Conservation (phyloP, 2,329 filamentous ascomycete species). For the Knufia petricola region DNA sequence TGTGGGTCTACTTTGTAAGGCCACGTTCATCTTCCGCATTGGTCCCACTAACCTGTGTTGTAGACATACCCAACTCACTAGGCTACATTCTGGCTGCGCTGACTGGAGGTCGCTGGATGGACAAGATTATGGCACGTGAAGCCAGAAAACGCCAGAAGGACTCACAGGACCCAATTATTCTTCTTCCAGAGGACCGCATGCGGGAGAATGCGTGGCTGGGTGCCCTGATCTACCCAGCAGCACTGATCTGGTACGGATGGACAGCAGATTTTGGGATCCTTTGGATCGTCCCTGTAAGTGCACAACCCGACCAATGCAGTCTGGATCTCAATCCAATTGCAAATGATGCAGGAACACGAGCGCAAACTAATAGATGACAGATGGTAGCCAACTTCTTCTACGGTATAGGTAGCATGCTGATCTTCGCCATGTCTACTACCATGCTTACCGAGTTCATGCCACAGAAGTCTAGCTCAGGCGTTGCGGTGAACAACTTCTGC, state of each 20-base stretch:
- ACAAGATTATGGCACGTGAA: conserved; percentile 69
- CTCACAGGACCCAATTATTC: conserved; percentile 54
- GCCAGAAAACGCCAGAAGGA: conserved; percentile 60
- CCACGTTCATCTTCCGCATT: neutral
- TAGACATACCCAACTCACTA: conserved; percentile 60
- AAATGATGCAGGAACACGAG: conserved; percentile 25
- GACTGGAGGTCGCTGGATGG: conserved; percentile 67
- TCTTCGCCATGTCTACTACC: conserved; percentile 64
- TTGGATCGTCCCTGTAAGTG: conserved; percentile 48
- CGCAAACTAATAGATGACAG: conserved; percentile 21
- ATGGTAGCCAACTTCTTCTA: conserved; percentile 63
- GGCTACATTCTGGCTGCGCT: conserved; percentile 63
- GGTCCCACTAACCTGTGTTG: neutral
- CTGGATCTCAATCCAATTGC: neutral
- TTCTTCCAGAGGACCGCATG: conserved; percentile 71
- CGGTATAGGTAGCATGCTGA: conserved; percentile 67
- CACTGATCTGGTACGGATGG: conserved; percentile 72
- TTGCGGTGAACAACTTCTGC: conserved; percentile 65
- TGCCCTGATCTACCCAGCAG: conserved; percentile 58
- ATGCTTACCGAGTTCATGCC: conserved; percentile 83
- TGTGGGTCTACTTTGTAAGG: conserved; percentile 54
- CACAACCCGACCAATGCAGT: neutral
- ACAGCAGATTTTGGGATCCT: conserved; percentile 52
- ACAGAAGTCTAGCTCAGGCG: conserved; percentile 57
- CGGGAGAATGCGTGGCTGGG: conserved; percentile 72